Base-by-base conservation (phyloP, 2,329 filamentous ascomycete genomes). In the Cladophialophora yegresii region DNA sequence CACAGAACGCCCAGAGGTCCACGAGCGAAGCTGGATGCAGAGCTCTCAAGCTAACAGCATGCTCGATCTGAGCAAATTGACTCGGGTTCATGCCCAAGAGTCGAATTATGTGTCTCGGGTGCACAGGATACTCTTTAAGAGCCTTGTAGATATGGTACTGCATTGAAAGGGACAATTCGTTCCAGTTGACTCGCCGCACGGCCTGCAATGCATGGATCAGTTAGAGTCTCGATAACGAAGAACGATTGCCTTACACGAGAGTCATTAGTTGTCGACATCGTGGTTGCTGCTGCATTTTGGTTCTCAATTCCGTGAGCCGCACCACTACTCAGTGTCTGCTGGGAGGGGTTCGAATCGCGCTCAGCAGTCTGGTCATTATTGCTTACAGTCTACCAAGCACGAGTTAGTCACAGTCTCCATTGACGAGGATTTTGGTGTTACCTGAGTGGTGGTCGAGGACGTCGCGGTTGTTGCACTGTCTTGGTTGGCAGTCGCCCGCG, bases 91-190 rank as follows among this genome's bases (percentile, higher is more conserved):
- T 33, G 7, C 62, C 62, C 26, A 69, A 59, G 13, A 3, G 3
- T 50, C 8, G 47, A 26, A 7, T 1, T 36, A 58, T 16, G 1
- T 49, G 5, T 23, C 16, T 55, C 16, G 13, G 26, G n/a, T 10
- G 22, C 3, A 49, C 45, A 8, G 54, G 12, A 53, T 63, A 47
- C 13, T 22, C 4, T 7, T 4, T 20, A 16, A 66, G 5, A 3
- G 13, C 20, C 33, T 26, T 56, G 62, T 62, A 68, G 58, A 68
- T 66, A 23, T 65, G 66, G 36, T 60, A 58, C 54, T 68, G 63
- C 33, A 68, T 5, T 36, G 64, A 66, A 26, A 66, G 30, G 1
- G 66, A 58, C 30, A 68, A 56, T 32, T 50, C 45, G 28, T 36
- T 26, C 66, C 66, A 68, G n/a, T 56, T 55, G 2, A 45, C 43